A percentile compares a stretch with the other conserved stretches of the same genome.
phyloP scores from a whole-genome alignment of 768 basidiomycete species.

The Mycena vitilis region DNA sequence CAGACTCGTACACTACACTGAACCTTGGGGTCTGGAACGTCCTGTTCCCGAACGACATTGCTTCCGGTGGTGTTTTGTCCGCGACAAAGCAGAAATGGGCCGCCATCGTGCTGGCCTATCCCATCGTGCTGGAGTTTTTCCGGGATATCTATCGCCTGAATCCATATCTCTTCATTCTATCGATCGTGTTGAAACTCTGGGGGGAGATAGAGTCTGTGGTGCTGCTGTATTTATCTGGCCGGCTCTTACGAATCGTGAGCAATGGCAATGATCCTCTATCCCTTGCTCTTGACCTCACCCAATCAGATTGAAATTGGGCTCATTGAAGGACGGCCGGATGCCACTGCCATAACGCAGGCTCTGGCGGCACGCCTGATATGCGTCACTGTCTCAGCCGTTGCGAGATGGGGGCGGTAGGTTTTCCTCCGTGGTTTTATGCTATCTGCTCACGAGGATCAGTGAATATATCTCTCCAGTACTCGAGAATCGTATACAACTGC shows the following conservation, averaged over 20 bases:
- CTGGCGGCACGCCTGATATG: slow-evolving; percentile 16
- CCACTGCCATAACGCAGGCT: slow-evolving; percentile 14
- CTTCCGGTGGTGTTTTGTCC: background rate
- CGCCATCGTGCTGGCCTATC: slow-evolving; percentile 11
- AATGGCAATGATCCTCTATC: background rate
- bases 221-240: slow-evolving; percentile 1
- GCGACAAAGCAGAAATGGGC: slow-evolving; percentile 21
- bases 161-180: slow-evolving; percentile 7
- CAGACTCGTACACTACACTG: slow-evolving; percentile 17
- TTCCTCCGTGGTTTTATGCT: background rate
- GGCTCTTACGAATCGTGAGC: slow-evolving; percentile 19
- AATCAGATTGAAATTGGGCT: slow-evolving; percentile 28
- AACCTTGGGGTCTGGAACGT: slow-evolving; percentile 32
- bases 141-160: slow-evolving; percentile 16
- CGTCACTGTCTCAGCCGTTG: background rate
- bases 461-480: slow-evolving; percentile 13
- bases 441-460: background rate
- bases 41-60: slow-evolving; percentile 14
- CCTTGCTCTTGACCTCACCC: background rate
- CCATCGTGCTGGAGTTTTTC: slow-evolving; percentile 21
- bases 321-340: slow-evolving; percentile 17
- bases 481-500: slow-evolving; percentile 6
- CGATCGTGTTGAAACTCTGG: slow-evolving; percentile 22
- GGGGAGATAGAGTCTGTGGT: slow-evolving; percentile 17
- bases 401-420: slow-evolving; percentile 19